Evolutionary conservation across 106 monocot species (phyloP), one percentile per base, ranked within the genome.

Genomic region (Dioscorea alata): DNA sequence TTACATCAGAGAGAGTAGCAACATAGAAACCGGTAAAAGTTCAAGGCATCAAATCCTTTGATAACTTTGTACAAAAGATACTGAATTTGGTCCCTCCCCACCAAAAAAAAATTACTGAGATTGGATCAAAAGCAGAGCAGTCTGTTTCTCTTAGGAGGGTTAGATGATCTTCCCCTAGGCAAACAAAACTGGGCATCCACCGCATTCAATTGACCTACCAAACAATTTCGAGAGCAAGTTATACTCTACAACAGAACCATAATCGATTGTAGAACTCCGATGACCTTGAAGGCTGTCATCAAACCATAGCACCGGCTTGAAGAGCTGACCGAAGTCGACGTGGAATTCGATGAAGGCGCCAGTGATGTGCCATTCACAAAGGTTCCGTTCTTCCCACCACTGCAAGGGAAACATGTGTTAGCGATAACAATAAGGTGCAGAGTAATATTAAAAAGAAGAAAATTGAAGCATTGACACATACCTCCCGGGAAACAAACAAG

Each of bases 321-420:
- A 57, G 34, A 18, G 21, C 35, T 48, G 8, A 51, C 65, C 53
- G 68, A 25, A 17, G 70, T 50, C 2, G 61, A 34, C 4, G 89
- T 77, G 18, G 89, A 85, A 65, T 90, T 90, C 8, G 88, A 49
- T 2, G 94, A 85, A 52, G 94, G 88, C 31, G 84, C 91, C 48
- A 86, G 49, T 12, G 85, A 79, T 22, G 95, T 88, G 76, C 84
- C 82, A 33, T 96, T 96, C 49, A 74, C 10, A 33, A 78, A 74
- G 3, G 84, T 80, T 15, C 84, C 88, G 48, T 91, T 96, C 79
- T 91, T 91, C 32, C 95, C 94, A 22, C 91, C 85, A 61, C 94
- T 90, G 90, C 71, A 86, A 52, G 68, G 28, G 28, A 42, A 42
- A 42, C 42, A 42, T 10, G 42, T n/a, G n/a, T n/a, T n/a, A n/a